Base-by-base conservation (phyloP, 306 rosid genomes). In the Prunus armeniaca region DNA sequence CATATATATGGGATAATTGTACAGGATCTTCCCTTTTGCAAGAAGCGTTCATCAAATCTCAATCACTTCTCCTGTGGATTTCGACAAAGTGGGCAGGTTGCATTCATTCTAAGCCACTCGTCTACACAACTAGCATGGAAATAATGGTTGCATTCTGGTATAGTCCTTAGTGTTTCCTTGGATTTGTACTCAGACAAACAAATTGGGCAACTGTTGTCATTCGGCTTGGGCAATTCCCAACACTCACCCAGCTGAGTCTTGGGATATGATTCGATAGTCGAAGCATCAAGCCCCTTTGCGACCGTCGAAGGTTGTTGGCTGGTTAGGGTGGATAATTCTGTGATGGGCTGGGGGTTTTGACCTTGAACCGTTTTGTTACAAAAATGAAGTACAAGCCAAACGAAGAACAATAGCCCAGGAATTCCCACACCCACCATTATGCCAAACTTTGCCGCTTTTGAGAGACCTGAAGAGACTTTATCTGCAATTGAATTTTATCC, bases 241-340 rank as follows among this genome's bases (percentile, higher is more conserved):
- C 88, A 88, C 54, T 87, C 91, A 0, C 90, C 91, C 0, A 91
- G 72, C 12, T 71, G 57, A 3, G 80, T 87, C 75, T 82, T 88
- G 0, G 97, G 97, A 32, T 78, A 93, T 5, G 91, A 89, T n/a
- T 87, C 91, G 32, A 93, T 93, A 6, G 92, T 89, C 4, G 92
- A 79, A 27, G 86, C 84, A 22, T 91, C 93, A 0, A 91, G 89
- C 0, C 98, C 97, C 69, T 41, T 75, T 9, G n/a, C n/a, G 3
- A 81, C 58, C 4, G 81, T 77, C 1, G 67, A 15, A 0, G 87
- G 80, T n/a, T 64, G 79, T 63, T 6, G 80, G 77, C 22, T 13
- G 78, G 51, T 15, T 34, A 34, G 41, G 41, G 9, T 6, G 41
- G 41, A 34, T 34, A 34, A 34, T 34, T 34, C 41, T 34, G 41